Percentiles rank a stretch among this genome's conserved stretches.
These are phyloP conservation scores for Podaxis pistillaris DNA, from an alignment of 768 basidiomycete genomes.

Conservation along the genomic window DNA sequence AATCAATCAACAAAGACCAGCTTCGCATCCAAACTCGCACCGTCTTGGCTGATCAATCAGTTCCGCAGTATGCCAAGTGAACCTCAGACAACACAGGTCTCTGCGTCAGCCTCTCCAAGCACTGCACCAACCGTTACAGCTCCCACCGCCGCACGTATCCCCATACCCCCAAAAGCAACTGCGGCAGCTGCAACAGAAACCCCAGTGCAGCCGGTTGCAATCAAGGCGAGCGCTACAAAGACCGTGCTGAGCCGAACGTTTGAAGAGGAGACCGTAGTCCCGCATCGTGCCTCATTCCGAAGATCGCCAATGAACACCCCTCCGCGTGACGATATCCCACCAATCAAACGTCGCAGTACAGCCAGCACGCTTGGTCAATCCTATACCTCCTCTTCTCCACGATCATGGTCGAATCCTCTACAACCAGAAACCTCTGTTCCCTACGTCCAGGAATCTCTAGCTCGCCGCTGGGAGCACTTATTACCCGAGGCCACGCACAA, in stretches of 20 bases:
- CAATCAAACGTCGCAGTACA: slow-evolving; percentile 54
- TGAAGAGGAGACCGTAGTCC: slow-evolving; percentile 54
- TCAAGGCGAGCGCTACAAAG: slow-evolving; percentile 37
- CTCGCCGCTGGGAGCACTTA: slow-evolving; percentile 87
- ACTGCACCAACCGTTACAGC: slow-evolving; percentile 24
- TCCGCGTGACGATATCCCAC: slow-evolving; percentile 63
- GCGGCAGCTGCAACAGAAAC: slow-evolving; percentile 27
- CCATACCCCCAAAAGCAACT: slow-evolving; percentile 31
- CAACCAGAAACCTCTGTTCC: slow-evolving; percentile 57
- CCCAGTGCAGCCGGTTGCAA: slow-evolving; percentile 41
- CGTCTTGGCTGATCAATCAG: slow-evolving; percentile 79
- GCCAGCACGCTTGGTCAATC: slow-evolving; percentile 36
- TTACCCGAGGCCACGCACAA: slow-evolving; percentile 72
- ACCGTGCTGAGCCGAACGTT: slow-evolving; percentile 49
- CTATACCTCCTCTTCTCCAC: slow-evolving; percentile 48
- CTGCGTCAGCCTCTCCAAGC: slow-evolving; percentile 45
- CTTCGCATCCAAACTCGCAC: slow-evolving; percentile 59
- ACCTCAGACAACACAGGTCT: slow-evolving; percentile 57
- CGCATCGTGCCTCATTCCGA: slow-evolving; percentile 47
- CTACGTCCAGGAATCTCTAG: slow-evolving; percentile 69
- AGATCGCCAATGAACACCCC: slow-evolving; percentile 69
- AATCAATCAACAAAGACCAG: slow-evolving; percentile 35
- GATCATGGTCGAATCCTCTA: slow-evolving; percentile 62
- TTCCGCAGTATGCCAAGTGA: slow-evolving; percentile 66
- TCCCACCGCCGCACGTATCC: slow-evolving; percentile 32